These are phyloP conservation scores for Pythium apleroticum DNA, from an alignment of 352 stramenopile species.

Conservation along the genomic window DNA sequence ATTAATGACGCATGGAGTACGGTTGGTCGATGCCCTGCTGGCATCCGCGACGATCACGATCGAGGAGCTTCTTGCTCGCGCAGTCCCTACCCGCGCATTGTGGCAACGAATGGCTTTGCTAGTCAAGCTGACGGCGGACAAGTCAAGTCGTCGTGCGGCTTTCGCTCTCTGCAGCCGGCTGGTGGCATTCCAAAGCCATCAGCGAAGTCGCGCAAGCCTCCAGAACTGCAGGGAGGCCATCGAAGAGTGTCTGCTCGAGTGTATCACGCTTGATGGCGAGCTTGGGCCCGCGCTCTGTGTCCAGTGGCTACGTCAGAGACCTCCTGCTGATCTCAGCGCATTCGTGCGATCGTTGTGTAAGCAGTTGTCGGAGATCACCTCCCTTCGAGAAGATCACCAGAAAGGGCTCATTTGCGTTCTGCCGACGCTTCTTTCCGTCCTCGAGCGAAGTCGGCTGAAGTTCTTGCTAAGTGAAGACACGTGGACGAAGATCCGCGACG, in stretches of 20 bases:
- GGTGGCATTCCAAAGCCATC: background rate
- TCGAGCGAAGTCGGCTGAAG: background rate
- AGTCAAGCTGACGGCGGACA: background rate
- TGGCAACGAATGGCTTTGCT: background rate
- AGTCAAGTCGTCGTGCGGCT: background rate
- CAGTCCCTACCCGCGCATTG: background rate
- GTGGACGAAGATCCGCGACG: slow-evolving; percentile 7
- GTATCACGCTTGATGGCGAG: background rate
- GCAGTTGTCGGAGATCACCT: background rate
- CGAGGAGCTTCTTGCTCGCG: background rate
- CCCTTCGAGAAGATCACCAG: background rate
- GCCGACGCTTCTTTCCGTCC: background rate
- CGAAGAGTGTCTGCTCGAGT: background rate
- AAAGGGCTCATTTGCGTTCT: slow-evolving; percentile 3
- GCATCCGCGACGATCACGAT: background rate
- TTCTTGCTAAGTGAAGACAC: background rate
- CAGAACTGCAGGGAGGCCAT: background rate
- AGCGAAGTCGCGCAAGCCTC: background rate
- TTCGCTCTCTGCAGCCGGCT: background rate
- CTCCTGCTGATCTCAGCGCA: too few relatives aligned
- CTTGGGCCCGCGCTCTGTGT: background rate
- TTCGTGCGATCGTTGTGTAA: background rate
- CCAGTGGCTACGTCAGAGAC: background rate
- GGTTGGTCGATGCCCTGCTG: background rate
- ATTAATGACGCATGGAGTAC: background rate